These are phyloP conservation scores for Ganoderma sinense DNA, from an alignment of 1,284 basidiomycete species.

Conservation along the genomic window DNA sequence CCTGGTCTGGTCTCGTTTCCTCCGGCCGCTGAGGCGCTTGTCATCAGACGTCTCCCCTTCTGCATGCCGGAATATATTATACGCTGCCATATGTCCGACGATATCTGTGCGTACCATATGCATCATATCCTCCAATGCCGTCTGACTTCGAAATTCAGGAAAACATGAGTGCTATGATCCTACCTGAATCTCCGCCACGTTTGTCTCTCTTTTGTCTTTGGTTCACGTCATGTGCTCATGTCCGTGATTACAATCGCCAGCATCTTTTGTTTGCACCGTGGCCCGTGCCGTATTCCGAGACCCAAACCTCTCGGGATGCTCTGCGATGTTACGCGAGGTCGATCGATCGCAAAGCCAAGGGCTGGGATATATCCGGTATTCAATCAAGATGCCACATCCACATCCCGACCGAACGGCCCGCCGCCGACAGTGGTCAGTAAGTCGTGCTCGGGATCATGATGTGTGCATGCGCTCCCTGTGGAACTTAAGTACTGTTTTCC, in stretches of 20 bases:
- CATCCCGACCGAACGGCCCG: neutral
- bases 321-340: neutral
- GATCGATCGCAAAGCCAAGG: neutral
- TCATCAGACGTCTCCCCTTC: neutral
- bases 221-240: neutral
- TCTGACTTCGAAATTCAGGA: neutral
- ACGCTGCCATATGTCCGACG: neutral
- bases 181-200: neutral
- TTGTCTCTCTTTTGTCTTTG: neutral
- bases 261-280: neutral
- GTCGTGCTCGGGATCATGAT: neutral
- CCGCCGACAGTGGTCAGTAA: neutral
- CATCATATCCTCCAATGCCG: neutral
- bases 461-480: neutral
- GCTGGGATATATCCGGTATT: neutral
- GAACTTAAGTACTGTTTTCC: too few species aligned
- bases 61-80: neutral
- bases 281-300: neutral
- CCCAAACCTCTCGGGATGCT: neutral
- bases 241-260: neutral
- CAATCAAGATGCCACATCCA: constrained; percentile 9
- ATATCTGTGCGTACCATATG: neutral
- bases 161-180: neutral
- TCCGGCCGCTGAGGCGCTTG: neutral
- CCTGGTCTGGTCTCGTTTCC: neutral